These are phyloP conservation scores for Helotiales sp. DNA, from an alignment of 2,329 filamentous ascomycete species.

Conservation along the genomic window DNA sequence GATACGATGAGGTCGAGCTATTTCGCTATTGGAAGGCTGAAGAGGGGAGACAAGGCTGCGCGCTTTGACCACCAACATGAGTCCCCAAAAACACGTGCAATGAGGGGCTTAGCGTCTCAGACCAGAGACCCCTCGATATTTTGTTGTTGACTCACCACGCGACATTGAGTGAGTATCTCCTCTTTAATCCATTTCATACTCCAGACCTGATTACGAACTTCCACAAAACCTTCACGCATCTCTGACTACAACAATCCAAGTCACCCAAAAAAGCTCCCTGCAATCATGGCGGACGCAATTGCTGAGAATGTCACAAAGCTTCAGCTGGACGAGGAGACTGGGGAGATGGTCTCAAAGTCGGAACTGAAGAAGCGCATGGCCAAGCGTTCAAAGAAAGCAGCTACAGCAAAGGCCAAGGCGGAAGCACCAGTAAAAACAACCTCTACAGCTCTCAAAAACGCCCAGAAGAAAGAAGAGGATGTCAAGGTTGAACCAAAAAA, in stretches of 20 bases:
- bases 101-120: conserved; percentile 13
- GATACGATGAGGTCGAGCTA: no score
- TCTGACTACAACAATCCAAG: not conserved
- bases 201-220: not conserved
- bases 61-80: not conserved
- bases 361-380: conserved; percentile 65
- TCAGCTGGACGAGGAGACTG: conserved; percentile 65
- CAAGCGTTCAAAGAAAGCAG: conserved; percentile 63
- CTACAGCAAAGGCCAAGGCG: conserved; percentile 56
- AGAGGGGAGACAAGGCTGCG: not conserved
- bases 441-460: conserved; percentile 36
- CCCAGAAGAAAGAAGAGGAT: conserved; percentile 41
- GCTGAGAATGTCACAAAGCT: conserved; percentile 57
- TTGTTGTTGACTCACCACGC: conserved; percentile 21
- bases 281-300: conserved; percentile 53
- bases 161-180: not conserved
- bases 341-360: conserved; percentile 68
- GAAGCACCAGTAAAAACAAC: conserved; percentile 43
- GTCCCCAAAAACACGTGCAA: conserved; percentile 1
- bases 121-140: not conserved
- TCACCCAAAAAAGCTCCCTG: not conserved
- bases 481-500: conserved; percentile 43
- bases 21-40: conserved; percentile 12
- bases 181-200: no score
- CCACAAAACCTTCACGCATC: not conserved